Conservation (phyloP, 176 grass and related monocot genomes). For the Themeda triandra region DNA sequence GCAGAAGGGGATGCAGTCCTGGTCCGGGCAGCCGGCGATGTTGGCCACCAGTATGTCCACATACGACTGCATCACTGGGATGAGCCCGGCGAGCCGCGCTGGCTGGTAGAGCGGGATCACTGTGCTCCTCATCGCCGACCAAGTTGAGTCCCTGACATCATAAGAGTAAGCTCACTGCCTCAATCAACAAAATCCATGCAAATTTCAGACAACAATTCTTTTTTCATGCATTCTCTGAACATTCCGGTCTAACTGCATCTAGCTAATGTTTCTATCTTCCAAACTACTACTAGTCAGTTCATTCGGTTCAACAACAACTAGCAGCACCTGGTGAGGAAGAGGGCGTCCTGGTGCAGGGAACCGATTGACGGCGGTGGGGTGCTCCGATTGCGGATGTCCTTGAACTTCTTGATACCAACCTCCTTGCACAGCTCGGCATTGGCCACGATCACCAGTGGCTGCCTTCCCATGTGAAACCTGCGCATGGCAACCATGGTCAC, state of each 20-base stretch:
- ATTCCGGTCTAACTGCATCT: background rate
- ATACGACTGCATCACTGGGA: slow-evolving; percentile 81
- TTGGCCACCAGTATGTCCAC: slow-evolving; percentile 32
- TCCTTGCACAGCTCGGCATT: slow-evolving; percentile 88
- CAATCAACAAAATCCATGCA: background rate
- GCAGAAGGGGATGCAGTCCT: slow-evolving; percentile 67
- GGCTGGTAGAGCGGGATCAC: slow-evolving; percentile 92
- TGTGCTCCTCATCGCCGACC: slow-evolving; percentile 82
- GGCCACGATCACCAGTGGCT: slow-evolving; percentile 85
- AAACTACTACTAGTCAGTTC: background rate
- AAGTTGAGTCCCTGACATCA: slow-evolving; percentile 55
- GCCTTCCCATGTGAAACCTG: slow-evolving; percentile 97
- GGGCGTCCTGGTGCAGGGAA: slow-evolving; percentile 79
- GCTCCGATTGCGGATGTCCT: slow-evolving; percentile 85
- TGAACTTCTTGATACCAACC: slow-evolving; percentile 95
- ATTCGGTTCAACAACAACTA: background rate
- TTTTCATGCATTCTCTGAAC: background rate
- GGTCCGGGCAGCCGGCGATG: slow-evolving; percentile 36
- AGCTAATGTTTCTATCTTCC: background rate
- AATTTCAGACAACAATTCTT: background rate
- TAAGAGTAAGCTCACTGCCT: background rate
- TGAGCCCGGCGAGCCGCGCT: slow-evolving; percentile 56
- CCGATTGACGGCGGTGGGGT: slow-evolving; percentile 57
- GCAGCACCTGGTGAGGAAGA: slow-evolving; percentile 64
- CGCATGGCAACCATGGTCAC: background rate